phyloP scores from a whole-genome alignment of 192 early-diverging fungal species.

The Gamsiella multidivaricata region DNA sequence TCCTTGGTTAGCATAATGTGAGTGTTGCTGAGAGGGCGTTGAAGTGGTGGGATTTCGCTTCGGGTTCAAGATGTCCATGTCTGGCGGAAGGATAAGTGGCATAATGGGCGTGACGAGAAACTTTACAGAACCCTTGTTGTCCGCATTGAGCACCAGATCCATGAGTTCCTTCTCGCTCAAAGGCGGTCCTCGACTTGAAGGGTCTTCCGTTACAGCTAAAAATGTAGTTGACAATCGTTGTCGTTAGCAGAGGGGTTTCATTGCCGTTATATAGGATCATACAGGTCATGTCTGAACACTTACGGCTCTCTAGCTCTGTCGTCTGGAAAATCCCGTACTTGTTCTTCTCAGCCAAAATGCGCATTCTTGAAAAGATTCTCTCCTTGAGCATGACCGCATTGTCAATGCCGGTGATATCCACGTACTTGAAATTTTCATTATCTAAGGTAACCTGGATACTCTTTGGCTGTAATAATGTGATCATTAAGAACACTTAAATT shows the following conservation, averaged over 20 bases:
- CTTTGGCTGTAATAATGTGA: slow-evolving; percentile 17
- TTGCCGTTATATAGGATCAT: not conserved
- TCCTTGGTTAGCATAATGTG: slow-evolving; percentile 15
- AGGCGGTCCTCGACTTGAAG: slow-evolving; percentile 27
- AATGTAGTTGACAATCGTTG: too few species aligned
- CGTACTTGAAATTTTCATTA: slow-evolving; percentile 49
- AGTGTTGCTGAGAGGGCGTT: slow-evolving; percentile 11
- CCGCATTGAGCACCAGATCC: slow-evolving; percentile 24
- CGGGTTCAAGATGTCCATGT: slow-evolving; percentile 48
- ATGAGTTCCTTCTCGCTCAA: slow-evolving; percentile 33
- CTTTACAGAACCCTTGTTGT: slow-evolving; percentile 46
- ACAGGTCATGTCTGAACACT: too few species aligned
- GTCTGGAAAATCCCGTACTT: slow-evolving; percentile 53
- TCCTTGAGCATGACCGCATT: slow-evolving; percentile 50
- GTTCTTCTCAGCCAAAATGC: slow-evolving; percentile 51
- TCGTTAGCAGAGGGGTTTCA: not conserved
- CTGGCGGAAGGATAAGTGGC: slow-evolving; percentile 40
- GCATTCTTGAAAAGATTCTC: slow-evolving; percentile 52
- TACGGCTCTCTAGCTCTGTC: slow-evolving; percentile 48
- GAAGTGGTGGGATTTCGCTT: slow-evolving; percentile 30
- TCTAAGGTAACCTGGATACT: slow-evolving; percentile 52
- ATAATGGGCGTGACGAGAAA: slow-evolving; percentile 48
- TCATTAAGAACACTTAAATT: not conserved
- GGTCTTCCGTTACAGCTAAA: slow-evolving; percentile 24
- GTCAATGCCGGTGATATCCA: slow-evolving; percentile 45